Base-by-base conservation (phyloP, 768 basidiomycete genomes). In the Podaxis sp. region DNA sequence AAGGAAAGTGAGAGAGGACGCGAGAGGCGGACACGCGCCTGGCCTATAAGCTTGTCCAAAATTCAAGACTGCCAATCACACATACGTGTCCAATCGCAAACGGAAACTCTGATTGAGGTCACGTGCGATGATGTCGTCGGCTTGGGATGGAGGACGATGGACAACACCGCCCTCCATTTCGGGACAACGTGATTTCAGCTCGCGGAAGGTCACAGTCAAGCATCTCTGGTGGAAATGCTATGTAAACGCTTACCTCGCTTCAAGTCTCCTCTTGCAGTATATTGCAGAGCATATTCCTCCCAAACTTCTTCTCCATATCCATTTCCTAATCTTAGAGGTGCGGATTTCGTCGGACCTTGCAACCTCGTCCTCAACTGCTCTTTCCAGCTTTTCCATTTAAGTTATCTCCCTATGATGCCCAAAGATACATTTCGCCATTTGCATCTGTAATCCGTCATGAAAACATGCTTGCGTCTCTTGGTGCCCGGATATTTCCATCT, bases 381-480 rank as follows among this genome's bases (percentile, higher is more conserved):
- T 40, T 61, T 28, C 40, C 61, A 87, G 86, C 83, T 2, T 78
- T 79, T 66, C 85, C 85, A 1, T 87, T 87, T 69, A 72, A 70
- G 8, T 62, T 84, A 49, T 77, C 83, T 11, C 75, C 78, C 20
- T 75, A 81, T 48, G 75, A 80, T 51, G 85, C 83, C 17, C 76
- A 81, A 50, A 58, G 68, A 26, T 73, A 75, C 22, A 66, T 84
- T 57, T 78, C 74, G 22, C 71, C 74, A 28, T 67, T 72, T 66
- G 72, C 77, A 52, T 71, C 76, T 17, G 44, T 50, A 26, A 28
- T 71, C 8, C 73, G 64, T 41, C 66, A 65, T 17, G 74, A 69
- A 22, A 68, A 64, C 4, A 50, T 74, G 0, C 38, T 72, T 12
- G 70, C 66, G 64, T 80, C 73, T 0, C 65, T 71, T 1, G 68